Base-by-base conservation (phyloP, 1,284 basidiomycete genomes). In the Heterobasidion occidentale region DNA sequence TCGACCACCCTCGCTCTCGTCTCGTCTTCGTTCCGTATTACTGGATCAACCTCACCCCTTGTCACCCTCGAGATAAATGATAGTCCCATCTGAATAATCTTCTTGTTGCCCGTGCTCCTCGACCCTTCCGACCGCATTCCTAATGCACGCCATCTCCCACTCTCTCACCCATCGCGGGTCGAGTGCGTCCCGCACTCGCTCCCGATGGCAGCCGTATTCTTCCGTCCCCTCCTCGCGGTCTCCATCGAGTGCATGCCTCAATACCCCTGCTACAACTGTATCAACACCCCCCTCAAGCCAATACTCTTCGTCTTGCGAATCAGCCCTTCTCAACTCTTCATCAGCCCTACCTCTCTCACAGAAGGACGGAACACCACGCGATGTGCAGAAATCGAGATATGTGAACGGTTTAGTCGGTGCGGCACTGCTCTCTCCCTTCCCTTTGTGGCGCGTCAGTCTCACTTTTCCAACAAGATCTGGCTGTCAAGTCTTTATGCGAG, bases 181-280 rank as follows among this genome's bases (percentile, higher is more conserved):
- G 52, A 79, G 81, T 64, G 80, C 83, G 12, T 78, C 85, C 57
- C 79, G 83, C 63, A 73, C 80, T 51, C 73, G 83, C 68, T 74
- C 82, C 64, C 83, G 86, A 64, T 89, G 87, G 86, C 87, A 90
- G 71, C 86, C 87, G 60, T 89, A 89, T 69, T 67, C 70, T 72
- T 63, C 70, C 68, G 62, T 53, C 66, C 52, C 65, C 75, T 51
- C 70, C 74, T 62, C 73, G 72, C 63, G 60, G 44, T 76, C 80
- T 45, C 73, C 78, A 53, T 70, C 77, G 36, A 62, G 73, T 59
- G 61, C 73, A 49, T 79, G 77, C 72, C 73, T 81, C 60, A 75
- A 80, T 73, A 86, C 86, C 62, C 85, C 85, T n/a, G 67, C 77
- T 49, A 75, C 78, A 44, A 77, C 77, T 70, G 72, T 80, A 70